Evolutionary conservation across 1,284 basidiomycete species (phyloP).

Genomic region (Ustilago loliicola): DNA sequence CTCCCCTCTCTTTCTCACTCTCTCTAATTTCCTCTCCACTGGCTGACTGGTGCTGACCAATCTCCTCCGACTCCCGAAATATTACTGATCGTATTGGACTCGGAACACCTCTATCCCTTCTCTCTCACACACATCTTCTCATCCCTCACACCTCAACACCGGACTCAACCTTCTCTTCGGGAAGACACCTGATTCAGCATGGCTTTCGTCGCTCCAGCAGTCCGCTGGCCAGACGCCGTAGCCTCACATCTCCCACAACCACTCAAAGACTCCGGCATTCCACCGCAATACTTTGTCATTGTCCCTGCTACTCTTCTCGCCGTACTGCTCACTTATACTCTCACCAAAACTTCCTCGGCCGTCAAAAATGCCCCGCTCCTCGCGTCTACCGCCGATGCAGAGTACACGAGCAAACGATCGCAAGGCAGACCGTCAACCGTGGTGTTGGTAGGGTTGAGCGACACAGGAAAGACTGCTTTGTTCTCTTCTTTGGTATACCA

Average conservation of each 20-base stretch:
- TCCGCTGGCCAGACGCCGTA: slow-evolving; percentile 56
- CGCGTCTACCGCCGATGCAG: neutral
- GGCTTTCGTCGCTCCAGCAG: slow-evolving; percentile 44
- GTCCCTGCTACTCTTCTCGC: slow-evolving; percentile 52
- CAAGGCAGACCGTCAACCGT: slow-evolving; percentile 43
- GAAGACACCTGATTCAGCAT: slow-evolving; percentile 5
- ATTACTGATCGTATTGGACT: neutral
- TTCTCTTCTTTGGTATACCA: slow-evolving; percentile 61
- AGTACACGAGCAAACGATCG: slow-evolving; percentile 29
- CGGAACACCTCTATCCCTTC: slow-evolving; percentile 5
- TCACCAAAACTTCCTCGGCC: slow-evolving; percentile 38
- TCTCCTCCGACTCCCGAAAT: slow-evolving; percentile 21
- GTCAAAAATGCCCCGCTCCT: slow-evolving; percentile 20
- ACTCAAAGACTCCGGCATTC: slow-evolving; percentile 36
- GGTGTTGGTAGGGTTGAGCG: slow-evolving; percentile 58
- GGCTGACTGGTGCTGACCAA: slow-evolving; percentile 35
- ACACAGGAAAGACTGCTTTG: slow-evolving; percentile 64
- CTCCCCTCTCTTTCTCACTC: neutral
- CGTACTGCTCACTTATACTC: slow-evolving; percentile 47
- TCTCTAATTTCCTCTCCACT: neutral
- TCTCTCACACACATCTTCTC: neutral
- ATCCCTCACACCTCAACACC: neutral
- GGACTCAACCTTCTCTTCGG: neutral
- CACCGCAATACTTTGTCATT: slow-evolving; percentile 51
- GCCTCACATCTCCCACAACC: slow-evolving; percentile 41